These are phyloP conservation scores for Reutealis trisperma DNA, from an alignment of 345 rosid genomes.

Conservation along the genomic window DNA sequence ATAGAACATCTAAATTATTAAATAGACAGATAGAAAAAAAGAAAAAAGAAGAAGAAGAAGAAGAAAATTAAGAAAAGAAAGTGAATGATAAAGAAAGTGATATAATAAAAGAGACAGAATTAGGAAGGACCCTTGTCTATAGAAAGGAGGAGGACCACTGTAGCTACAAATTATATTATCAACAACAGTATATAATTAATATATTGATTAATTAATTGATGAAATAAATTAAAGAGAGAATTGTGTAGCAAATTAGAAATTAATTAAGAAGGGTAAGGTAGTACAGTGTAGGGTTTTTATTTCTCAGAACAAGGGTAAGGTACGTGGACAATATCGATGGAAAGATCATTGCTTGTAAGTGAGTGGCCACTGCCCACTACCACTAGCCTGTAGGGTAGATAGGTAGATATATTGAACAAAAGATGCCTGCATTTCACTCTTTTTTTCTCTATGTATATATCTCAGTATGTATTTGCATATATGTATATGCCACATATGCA, in stretches of 20 bases:
- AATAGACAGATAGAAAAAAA: neutral
- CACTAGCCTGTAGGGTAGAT: neutral
- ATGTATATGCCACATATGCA: no score
- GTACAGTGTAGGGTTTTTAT: constrained; percentile 4
- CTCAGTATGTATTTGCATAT: no score
- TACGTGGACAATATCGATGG: constrained; percentile 5
- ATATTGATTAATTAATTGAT: neutral
- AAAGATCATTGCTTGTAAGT: constrained; percentile 7
- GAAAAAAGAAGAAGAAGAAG: neutral
- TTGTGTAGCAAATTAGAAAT: no score
- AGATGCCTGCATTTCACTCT: neutral
- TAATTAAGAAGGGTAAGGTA: no score
- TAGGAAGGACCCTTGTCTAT: neutral
- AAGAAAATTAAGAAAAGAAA: neutral
- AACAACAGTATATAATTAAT: neutral
- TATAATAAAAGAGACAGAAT: neutral
- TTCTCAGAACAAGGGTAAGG: neutral
- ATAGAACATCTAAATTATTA: no score
- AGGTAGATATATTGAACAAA: neutral
- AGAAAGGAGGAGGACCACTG: neutral
- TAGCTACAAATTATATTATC: neutral
- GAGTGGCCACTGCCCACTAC: neutral
- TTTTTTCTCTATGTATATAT: neutral
- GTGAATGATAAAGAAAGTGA: no score
- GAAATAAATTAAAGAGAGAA: neutral